Evolutionary conservation across 2,329 filamentous ascomycete genomes (phyloP), one percentile per base, ranked within the genome.

Genomic region (Beauveria rudraprayagi): DNA sequence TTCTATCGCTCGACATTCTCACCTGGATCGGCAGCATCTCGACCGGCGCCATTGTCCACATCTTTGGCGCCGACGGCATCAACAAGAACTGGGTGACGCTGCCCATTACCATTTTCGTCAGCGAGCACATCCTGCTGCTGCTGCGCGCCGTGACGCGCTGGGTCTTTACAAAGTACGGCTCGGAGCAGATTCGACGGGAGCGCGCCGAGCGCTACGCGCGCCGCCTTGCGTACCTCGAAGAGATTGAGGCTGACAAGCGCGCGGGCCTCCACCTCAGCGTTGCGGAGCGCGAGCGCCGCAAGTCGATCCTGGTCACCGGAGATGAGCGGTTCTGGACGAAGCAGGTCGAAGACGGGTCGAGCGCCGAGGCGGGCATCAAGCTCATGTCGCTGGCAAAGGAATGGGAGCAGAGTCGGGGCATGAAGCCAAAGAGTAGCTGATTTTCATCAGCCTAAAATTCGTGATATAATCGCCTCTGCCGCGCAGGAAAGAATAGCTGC

Each of bases 21-120:
- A 83, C 85, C 2, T 90, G 88, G 87, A 73, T 90, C 34, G 89
- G 89, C 14, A 89, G 85, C 62, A 80, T 92, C 64, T 89, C 86
- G 8, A 89, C 85, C 0, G 85, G 87, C 0, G 87, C 89, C 0
- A 82, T 91, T 28, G 86, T 90, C 3, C 89, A 91, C 70, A 82
- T 92, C 69, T 92, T 92, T 71, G 83, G 83, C 63, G 67, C 64
- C 30, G 83, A 85, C 61, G 77, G 82, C 56, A 77, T 65, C 75
- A 81, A 60, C 70, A 78, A 64, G 73, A 82, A 79, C 61, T 87
- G 82, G 70, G 87, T 84, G 78, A 85, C 82, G 1, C 76, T 92
- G 0, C 80, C 91, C 10, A 77, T 91, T 26, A 83, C 84, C 0
- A 85, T 92, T 46, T 88, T 92, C 70, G 80, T 90, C 69, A 84